phyloP scores from a whole-genome alignment of 495 filamentous ascomycete species.

The Annulohypoxylon stygium region DNA sequence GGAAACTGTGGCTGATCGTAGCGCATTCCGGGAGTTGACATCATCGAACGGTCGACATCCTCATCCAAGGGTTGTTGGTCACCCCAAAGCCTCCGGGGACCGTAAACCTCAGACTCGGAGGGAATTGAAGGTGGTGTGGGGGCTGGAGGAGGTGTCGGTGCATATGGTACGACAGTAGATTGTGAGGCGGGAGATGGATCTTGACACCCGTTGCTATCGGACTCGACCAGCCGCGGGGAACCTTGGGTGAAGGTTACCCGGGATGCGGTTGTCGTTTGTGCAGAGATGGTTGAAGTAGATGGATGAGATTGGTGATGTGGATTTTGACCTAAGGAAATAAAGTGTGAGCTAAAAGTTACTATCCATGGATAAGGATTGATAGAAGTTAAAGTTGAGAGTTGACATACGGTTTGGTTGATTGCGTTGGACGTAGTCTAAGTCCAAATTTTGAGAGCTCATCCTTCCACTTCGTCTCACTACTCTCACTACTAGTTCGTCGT shows the following conservation, averaged over 20 bases:
- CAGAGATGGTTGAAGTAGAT: conserved; percentile 14
- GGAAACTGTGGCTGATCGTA: conserved; percentile 50
- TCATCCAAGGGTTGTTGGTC: conserved; percentile 29
- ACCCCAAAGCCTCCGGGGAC: conserved; percentile 51
- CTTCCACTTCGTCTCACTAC: conserved; percentile 12
- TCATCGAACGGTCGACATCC: conserved; percentile 44
- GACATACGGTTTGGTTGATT: conserved; percentile 31
- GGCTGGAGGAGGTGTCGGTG: conserved; percentile 51
- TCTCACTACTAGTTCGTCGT: not conserved
- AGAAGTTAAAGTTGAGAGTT: not conserved
- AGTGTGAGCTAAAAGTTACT: conserved; percentile 22
- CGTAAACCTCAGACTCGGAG: conserved; percentile 55
- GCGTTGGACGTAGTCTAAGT: conserved; percentile 25
- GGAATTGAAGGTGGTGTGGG: conserved; percentile 50
- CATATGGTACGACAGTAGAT: conserved; percentile 50
- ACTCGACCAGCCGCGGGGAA: conserved; percentile 30
- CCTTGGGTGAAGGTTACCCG: conserved; percentile 40
- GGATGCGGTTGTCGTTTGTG: conserved; percentile 33
- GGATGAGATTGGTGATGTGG: conserved; percentile 6
- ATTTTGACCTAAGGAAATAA: conserved; percentile 29
- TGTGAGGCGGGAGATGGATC: conserved; percentile 39
- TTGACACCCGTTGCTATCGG: conserved; percentile 11
- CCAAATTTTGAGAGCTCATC: conserved; percentile 34
- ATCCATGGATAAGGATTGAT: too few species aligned
- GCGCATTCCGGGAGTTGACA: conserved; percentile 42